Conservation (phyloP, 2,329 filamentous ascomycete species). For the Conoideocrella luteorostrata region DNA sequence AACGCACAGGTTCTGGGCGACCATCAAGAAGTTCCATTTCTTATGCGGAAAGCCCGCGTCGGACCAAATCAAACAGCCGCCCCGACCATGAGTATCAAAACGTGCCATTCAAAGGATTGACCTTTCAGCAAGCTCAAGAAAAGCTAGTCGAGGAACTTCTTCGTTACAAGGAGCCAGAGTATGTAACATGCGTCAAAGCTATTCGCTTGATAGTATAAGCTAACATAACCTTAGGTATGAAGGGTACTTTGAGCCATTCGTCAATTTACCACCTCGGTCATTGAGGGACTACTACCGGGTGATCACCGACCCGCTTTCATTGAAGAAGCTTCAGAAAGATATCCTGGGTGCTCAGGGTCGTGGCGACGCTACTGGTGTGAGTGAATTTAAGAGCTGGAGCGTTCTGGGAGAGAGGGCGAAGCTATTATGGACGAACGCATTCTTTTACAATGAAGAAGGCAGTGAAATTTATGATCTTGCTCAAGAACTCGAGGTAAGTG, state of each 20-base stretch:
- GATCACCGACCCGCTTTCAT: conserved; percentile 72
- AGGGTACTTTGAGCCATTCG: conserved; percentile 66
- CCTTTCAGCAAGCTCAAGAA: conserved; percentile 79
- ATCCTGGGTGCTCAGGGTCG: conserved; percentile 68
- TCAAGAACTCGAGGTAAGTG: conserved; percentile 66
- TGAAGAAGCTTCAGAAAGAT: conserved; percentile 71
- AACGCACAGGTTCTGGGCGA: conserved; percentile 28
- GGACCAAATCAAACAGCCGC: conserved; percentile 32
- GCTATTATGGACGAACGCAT: conserved; percentile 81
- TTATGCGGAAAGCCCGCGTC: conserved; percentile 25
- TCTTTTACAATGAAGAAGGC: conserved; percentile 85
- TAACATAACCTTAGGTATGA: conserved; percentile 49
- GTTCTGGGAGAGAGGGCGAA: conserved; percentile 74
- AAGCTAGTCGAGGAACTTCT: conserved; percentile 74
- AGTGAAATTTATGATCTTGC: conserved; percentile 77
- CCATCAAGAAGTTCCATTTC: conserved; percentile 27
- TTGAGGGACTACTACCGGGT: conserved; percentile 82
- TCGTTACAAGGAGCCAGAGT: conserved; percentile 61
- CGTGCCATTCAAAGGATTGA: conserved; percentile 62
- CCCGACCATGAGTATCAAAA: conserved; percentile 49
- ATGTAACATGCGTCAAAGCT: conserved; percentile 18
- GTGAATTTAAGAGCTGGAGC: conserved; percentile 75
- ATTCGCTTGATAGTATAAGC: conserved; percentile 2
- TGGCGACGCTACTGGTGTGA: conserved; percentile 53
- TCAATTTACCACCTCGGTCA: conserved; percentile 67